Conservation (phyloP, 257 asterid genomes). For the Solanum piurae region DNA sequence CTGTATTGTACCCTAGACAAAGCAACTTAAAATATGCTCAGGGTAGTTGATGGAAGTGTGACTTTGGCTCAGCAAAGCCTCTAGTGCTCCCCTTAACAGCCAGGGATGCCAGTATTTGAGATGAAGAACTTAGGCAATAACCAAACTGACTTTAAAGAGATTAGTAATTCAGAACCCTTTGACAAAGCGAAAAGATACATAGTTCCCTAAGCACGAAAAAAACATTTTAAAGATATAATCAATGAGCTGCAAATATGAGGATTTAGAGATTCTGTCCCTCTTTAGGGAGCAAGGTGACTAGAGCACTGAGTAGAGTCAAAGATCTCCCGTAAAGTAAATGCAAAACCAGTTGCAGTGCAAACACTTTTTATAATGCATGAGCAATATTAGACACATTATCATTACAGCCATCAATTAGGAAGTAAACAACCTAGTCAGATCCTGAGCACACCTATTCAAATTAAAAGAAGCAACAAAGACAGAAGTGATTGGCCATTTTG, state of each 20-base stretch:
- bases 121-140: background rate
- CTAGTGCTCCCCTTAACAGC: background rate
- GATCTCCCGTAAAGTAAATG: background rate
- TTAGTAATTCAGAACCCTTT: background rate
- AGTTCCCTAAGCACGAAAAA: background rate
- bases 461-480: background rate
- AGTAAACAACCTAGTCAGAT: background rate
- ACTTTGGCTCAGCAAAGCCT: background rate
- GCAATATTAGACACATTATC: background rate
- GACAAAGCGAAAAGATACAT: background rate
- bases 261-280: background rate
- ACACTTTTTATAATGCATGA: background rate
- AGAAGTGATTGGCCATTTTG: background rate
- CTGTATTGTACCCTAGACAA: background rate
- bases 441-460: background rate
- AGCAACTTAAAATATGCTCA: background rate
- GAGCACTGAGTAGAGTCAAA: background rate
- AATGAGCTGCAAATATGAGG: background rate
- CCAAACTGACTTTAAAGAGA: background rate
- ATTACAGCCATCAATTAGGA: background rate
- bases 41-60: background rate
- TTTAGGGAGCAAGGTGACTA: background rate
- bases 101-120: background rate
- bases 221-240: background rate
- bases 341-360: background rate